Percentiles rank a stretch among this genome's conserved stretches.
Evolutionary conservation across 352 stramenopile species (phyloP).

Genomic region (Phytopythium mirpurense): DNA sequence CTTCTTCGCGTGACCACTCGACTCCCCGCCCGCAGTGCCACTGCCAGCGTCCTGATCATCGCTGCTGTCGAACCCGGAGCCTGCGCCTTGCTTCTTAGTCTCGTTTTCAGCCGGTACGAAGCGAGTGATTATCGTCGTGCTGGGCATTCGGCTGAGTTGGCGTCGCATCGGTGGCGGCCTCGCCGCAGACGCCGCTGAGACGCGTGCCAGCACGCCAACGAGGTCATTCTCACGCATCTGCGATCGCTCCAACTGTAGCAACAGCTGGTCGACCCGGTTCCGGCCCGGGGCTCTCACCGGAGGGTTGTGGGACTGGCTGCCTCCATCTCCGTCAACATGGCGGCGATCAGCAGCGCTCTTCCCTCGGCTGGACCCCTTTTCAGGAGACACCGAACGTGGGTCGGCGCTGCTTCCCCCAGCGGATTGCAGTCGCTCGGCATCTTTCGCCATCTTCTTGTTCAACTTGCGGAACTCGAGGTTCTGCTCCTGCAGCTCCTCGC

Average conservation of each 20-base stretch:
- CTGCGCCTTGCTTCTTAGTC: not conserved
- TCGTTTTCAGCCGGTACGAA: slow-evolving; percentile 14
- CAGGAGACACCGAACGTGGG: not conserved
- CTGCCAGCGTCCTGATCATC: too few relatives aligned
- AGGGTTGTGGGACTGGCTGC: slow-evolving; percentile 6
- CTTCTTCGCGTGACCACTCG: not conserved
- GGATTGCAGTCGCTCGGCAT: slow-evolving; percentile 45
- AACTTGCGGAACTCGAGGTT: slow-evolving; percentile 66
- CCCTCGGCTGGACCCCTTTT: not conserved
- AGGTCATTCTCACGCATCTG: slow-evolving; percentile 75
- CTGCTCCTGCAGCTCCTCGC: slow-evolving; percentile 71
- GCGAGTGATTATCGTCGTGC: slow-evolving; percentile 54
- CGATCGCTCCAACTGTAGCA: slow-evolving; percentile 44
- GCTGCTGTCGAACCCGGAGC: not conserved
- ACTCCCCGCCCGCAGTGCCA: not conserved
- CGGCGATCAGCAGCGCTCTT: not conserved
- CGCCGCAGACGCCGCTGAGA: slow-evolving; percentile 1
- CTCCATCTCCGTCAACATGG: not conserved
- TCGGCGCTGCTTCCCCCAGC: slow-evolving; percentile 13
- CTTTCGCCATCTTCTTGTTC: slow-evolving; percentile 62
- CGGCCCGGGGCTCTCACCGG: slow-evolving; percentile 36
- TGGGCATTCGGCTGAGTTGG: slow-evolving; percentile 61
- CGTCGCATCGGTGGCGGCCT: slow-evolving; percentile 27
- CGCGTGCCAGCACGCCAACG: slow-evolving; percentile 23
- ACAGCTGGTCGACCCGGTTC: slow-evolving; percentile 40